Evolutionary conservation across 352 stramenopile species (phyloP), one percentile per base, ranked within the genome.

Genomic region (Globisporangium parvum): DNA sequence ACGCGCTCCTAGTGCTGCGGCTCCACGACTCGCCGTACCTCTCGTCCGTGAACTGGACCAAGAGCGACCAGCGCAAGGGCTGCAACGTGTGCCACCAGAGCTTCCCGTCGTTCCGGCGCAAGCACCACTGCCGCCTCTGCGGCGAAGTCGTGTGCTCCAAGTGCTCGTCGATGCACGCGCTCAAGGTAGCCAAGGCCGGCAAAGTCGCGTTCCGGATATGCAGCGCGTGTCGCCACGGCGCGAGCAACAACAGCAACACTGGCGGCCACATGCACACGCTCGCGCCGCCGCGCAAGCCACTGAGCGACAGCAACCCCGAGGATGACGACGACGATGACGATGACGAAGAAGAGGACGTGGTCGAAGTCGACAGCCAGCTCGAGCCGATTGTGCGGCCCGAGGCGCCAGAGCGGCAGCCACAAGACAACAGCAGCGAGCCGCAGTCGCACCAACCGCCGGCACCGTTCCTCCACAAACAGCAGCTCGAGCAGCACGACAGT

Each of bases 61-160:
- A 77, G 40, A 65, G 77, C 35, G 60, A 65, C 37, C 47, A 53
- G 20, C 66, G 78, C 47, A 87, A 87, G 53, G 77, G 60, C 50
- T 91, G 80, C 55, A 63, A 61, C 18, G 63, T 85, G 47, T 91
- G 80, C 47, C 63, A 74, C n/a, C 60, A 76, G 28, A 70, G 72
- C 23, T 91, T 91, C 57, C 61, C 65, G 28, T 74, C 75, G 37
- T 75, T 84, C 23, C 57, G 76, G 0, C 71, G 77, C 46, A 80
- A 80, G 54, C 80, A 91, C 56, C 80, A 91, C 59, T 91, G 80
- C 47, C 78, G 80, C 2, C 71, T 91, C 0, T 91, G 80, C 55
- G 78, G 80, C 5, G 78, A 89, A 54, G 71, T 87, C 6, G 71
- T 75, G 45, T 91, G 80, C 26, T 79, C 77, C 49, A 88, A 88